Percentiles rank a stretch among this genome's conserved stretches.
These are phyloP conservation scores for Cryptococcus floricola DNA, from an alignment of 1,284 basidiomycete species.

Conservation along the genomic window DNA sequence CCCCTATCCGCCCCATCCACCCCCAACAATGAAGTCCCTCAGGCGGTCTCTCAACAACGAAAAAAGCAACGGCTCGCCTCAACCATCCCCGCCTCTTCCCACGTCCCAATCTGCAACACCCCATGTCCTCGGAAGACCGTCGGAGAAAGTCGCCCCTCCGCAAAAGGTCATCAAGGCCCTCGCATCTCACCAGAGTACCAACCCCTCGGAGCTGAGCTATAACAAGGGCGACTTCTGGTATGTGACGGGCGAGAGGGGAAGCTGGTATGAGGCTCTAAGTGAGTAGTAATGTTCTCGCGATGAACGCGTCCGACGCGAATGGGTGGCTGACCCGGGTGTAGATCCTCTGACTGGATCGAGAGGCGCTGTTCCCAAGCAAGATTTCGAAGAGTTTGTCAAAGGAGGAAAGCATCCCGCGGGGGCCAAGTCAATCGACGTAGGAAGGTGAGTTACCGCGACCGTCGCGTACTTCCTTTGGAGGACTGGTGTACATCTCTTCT, in stretches of 20 bases:
- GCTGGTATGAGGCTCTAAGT: conserved; percentile 79
- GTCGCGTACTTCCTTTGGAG: no score
- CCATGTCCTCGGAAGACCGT: conserved; percentile 61
- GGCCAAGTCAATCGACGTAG: conserved; percentile 12
- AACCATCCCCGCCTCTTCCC: conserved; percentile 20
- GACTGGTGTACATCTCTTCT: no score
- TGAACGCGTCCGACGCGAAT: not conserved
- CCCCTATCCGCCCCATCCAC: no score
- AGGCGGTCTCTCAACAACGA: conserved; percentile 71
- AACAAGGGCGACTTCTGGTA: conserved; percentile 97
- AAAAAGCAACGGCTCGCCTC: conserved; percentile 45
- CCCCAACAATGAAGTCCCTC: conserved; percentile 67
- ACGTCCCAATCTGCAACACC: conserved; percentile 38
- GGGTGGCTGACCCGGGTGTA: conserved; percentile 11
- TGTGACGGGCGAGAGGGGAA: conserved; percentile 68
- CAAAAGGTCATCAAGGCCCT: conserved; percentile 94
- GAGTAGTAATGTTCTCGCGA: conserved; percentile 21
- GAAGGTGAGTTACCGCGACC: conserved; percentile 10
- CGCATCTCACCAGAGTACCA: conserved; percentile 62
- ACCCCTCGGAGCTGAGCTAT: conserved; percentile 86
- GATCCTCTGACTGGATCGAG: conserved; percentile 85
- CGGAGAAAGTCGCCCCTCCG: conserved; percentile 71
- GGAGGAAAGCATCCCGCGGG: conserved; percentile 47
- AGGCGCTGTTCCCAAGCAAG: conserved; percentile 77
- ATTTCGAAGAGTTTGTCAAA: conserved; percentile 86